These are phyloP conservation scores for Aspergillaceae sp. DNA, from an alignment of 2,329 filamentous ascomycete genomes.

Conservation along the genomic window DNA sequence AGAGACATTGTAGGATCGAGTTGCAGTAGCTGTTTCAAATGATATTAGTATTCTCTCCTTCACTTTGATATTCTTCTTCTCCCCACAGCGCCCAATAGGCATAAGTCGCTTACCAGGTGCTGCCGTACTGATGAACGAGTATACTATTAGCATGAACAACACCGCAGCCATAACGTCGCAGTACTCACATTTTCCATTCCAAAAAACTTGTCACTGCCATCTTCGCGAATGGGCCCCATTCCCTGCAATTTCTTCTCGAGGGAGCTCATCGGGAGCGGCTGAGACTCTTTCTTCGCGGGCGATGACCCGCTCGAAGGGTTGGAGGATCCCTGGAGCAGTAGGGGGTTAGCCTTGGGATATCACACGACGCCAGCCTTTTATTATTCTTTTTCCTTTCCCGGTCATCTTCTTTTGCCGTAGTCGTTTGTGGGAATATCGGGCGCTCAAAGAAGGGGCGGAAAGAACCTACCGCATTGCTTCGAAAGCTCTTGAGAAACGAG, in stretches of 20 bases:
- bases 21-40: conserved; percentile 72
- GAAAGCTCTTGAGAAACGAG: conserved; percentile 33
- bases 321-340: conserved; percentile 35
- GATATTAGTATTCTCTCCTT: conserved; percentile 2
- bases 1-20: conserved; percentile 93
- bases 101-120: conserved; percentile 67
- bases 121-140: conserved; percentile 64
- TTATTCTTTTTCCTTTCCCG: neutral
- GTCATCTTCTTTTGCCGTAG: no score
- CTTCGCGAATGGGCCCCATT: conserved; percentile 68
- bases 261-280: conserved; percentile 49
- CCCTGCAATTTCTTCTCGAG: conserved; percentile 70
- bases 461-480: conserved; percentile 30
- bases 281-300: conserved; percentile 52
- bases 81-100: no score
- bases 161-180: neutral
- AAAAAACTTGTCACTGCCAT: conserved; percentile 97
- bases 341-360: conserved; percentile 11
- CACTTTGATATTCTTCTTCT: neutral
- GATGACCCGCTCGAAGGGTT: conserved; percentile 39
- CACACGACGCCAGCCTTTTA: neutral
- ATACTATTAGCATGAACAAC: conserved; percentile 11
- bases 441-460: conserved; percentile 2
- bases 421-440: neutral
- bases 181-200: conserved; percentile 88